Base-by-base conservation (phyloP, 805 yeast species). In the Myxozyma udenii region DNA sequence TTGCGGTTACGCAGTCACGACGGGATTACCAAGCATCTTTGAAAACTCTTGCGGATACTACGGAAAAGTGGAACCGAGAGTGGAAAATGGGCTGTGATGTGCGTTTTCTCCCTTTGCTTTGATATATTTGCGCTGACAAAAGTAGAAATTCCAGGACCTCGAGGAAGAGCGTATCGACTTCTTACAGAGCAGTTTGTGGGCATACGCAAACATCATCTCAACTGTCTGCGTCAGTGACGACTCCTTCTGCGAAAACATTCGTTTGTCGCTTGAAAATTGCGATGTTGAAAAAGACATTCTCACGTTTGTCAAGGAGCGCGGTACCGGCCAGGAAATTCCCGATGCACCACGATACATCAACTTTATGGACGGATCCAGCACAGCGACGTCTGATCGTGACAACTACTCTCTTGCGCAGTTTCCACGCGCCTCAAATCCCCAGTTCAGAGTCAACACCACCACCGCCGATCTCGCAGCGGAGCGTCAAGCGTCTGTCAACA, bases 151-250 rank as follows among this genome's bases (percentile, higher is more conserved):
- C 56, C 89, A 87, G 67, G 76, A 71, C 47, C 67, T 85, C 42
- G 96, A 87, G 64, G 78, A 80, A 44, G 88, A 85, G 64, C 76
- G 90, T 56, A 78, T 86, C 49, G 84, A 83, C 61, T 77, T 81
- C 55, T 64, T 85, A 50, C 84, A 86, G 62, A 72, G 83, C 16
- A 85, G 82, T 60, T 67, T 88, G 53, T 88, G 95, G 85, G 85
- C 81, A 39, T 87, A 75, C 63, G 81, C 91, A 42, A 87, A 87
- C 67, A 74, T 81, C 36, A 73, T 85, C 6, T 85, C 95, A 5
- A 75, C 87, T 0, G 74, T 82, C 2, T 88, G 95, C 64, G 90
- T 87, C 28, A 78, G 80, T 40, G 85, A 84, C 62, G 96, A 88
- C 12, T 42, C 80, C 55, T 76, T 85, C 7, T 86, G 85, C 50